Conservation (phyloP, 2,329 filamentous ascomycete species). For the Colletotrichum costaricense region DNA sequence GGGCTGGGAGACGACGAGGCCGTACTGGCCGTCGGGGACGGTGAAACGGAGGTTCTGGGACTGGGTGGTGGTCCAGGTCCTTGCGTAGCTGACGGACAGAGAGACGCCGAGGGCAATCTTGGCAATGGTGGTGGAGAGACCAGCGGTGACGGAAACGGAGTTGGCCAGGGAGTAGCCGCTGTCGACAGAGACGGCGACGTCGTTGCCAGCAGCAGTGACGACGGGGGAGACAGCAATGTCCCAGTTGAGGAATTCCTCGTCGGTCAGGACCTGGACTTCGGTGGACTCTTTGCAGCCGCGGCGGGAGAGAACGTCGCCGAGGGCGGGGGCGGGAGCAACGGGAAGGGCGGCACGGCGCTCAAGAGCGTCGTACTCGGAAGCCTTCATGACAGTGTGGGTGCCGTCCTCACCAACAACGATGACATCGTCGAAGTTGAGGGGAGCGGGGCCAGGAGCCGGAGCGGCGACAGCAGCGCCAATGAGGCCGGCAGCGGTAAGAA, state of each 20-base stretch:
- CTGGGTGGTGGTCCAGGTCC: conserved; percentile 47
- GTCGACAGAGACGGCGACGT: conserved; percentile 43
- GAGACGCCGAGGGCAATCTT: conserved; percentile 40
- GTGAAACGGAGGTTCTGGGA: conserved; percentile 44
- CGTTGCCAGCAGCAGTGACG: conserved; percentile 43
- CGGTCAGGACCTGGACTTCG: conserved; percentile 40
- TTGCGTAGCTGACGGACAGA: conserved; percentile 38
- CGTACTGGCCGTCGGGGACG: conserved; percentile 50
- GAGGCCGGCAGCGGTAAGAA: conserved; percentile 20
- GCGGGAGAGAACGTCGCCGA: conserved; percentile 4
- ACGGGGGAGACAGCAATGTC: conserved; percentile 51
- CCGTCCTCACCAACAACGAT: conserved; percentile 41
- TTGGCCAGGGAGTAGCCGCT: conserved; percentile 49
- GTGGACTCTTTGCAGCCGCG: conserved; percentile 38
- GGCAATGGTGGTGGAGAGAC: conserved; percentile 38
- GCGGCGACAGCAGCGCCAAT: conserved; percentile 15
- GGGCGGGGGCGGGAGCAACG: conserved; percentile 11
- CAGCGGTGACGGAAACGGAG: conserved; percentile 41
- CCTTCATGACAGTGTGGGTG: conserved; percentile 41
- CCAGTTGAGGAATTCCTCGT: conserved; percentile 50
- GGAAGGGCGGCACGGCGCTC: conserved; percentile 26
- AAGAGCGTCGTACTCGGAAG: conserved; percentile 39
- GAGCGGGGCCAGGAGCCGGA: conserved; percentile 5
- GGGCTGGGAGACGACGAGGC: conserved; percentile 52
- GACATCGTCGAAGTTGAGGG: conserved; percentile 40